Conservation (phyloP, 2,329 filamentous ascomycete genomes). For the Arthrobotrys megalospora region DNA sequence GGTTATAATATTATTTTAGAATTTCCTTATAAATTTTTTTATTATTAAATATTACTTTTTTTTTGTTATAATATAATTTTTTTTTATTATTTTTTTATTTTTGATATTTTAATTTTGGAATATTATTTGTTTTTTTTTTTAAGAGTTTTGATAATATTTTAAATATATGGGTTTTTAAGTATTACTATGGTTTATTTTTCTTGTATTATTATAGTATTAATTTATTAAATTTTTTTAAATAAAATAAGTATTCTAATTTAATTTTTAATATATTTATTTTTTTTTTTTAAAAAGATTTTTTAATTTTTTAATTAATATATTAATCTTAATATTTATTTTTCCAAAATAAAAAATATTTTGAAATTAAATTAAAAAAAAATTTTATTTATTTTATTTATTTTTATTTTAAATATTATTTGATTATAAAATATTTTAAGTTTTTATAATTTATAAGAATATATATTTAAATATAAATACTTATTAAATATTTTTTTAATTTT, state of each 20-base stretch:
- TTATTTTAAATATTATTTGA: conserved; percentile 6
- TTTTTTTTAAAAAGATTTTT: not conserved
- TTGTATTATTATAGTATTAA: not conserved
- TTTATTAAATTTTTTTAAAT: conserved; percentile 11
- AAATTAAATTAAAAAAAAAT: conserved; percentile 24
- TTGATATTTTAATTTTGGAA: too few species aligned
- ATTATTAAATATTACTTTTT: too few species aligned
- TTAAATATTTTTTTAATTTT: conserved; percentile 47
- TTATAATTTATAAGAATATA: conserved; percentile 11
- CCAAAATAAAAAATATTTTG: conserved; percentile 4
- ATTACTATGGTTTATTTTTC: not conserved
- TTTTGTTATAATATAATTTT: too few species aligned
- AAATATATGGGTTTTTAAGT: too few species aligned
- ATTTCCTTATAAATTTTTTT: too few species aligned
- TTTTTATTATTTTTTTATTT: too few species aligned
- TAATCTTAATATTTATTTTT: not conserved
- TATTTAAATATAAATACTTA: not conserved
- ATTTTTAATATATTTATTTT: not conserved
- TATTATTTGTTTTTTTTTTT: too few species aligned
- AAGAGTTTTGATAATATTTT: too few species aligned
- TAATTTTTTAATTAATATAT: not conserved
- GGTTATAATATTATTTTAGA: too few species aligned
- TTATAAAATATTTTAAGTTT: conserved; percentile 9
- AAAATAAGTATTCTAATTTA: conserved; percentile 1
- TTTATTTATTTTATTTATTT: not conserved